Evolutionary conservation across 2,329 filamentous ascomycete genomes (phyloP).

Genomic region (Nothophoma quercina): DNA sequence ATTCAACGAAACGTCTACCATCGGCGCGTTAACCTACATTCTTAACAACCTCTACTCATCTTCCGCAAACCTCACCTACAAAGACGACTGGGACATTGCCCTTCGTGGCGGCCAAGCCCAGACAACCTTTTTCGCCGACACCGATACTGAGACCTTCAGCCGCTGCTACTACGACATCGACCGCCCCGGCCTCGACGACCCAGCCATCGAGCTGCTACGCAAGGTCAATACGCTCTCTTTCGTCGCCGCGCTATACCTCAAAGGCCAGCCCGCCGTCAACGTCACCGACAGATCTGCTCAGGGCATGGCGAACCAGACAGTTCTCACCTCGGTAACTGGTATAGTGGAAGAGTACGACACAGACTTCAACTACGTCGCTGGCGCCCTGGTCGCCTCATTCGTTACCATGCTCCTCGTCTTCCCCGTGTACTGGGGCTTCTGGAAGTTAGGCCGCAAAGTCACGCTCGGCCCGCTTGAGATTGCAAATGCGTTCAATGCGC

Average conservation of each 20-base stretch:
- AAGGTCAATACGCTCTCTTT: constrained; percentile 34
- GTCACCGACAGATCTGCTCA: constrained; percentile 1
- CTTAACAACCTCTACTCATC: constrained; percentile 32
- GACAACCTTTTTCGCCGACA: constrained; percentile 27
- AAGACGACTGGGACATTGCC: constrained; percentile 25
- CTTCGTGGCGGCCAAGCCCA: constrained; percentile 26
- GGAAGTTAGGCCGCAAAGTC: constrained; percentile 47
- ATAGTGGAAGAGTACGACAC: constrained; percentile 41
- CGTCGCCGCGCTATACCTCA: constrained; percentile 25
- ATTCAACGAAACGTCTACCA: constrained; percentile 21
- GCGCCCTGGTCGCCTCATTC: constrained; percentile 40
- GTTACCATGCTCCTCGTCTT: constrained; percentile 43
- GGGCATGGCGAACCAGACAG: constrained; percentile 19
- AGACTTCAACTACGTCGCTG: constrained; percentile 36
- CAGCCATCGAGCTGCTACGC: constrained; percentile 30
- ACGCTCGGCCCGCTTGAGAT: constrained; percentile 48
- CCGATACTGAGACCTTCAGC: constrained; percentile 11
- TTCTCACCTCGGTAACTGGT: constrained; percentile 23
- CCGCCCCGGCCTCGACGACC: constrained; percentile 26
- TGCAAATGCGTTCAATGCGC: constrained; percentile 44
- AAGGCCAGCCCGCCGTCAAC: constrained; percentile 17
- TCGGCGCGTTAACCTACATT: constrained; percentile 30
- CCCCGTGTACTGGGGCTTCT: constrained; percentile 48
- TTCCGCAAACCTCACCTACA: constrained; percentile 24
- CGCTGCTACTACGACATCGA: constrained; percentile 30